Evolutionary conservation across 257 asterid genomes (phyloP).

Genomic region (Cinchona pubescens): DNA sequence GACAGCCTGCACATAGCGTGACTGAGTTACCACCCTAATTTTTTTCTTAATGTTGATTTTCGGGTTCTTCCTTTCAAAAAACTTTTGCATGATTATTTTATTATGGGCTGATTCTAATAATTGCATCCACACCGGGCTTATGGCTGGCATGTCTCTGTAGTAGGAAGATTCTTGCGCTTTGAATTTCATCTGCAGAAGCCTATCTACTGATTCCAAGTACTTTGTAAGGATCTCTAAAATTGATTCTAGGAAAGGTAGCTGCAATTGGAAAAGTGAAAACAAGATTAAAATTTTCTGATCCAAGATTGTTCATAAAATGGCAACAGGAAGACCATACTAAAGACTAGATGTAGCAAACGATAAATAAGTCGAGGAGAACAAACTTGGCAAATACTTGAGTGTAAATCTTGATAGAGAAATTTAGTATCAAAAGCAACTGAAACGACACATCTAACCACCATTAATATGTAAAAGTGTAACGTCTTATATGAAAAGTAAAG

Average conservation of each 20-base stretch:
- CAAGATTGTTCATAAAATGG: not conserved
- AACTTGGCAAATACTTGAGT: not conserved
- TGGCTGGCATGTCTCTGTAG: no score
- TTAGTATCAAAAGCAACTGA: not conserved
- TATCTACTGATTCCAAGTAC: constrained; percentile 83
- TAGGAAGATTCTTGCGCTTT: constrained; percentile 79
- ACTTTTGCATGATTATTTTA: constrained; percentile 92
- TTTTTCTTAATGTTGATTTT: constrained; percentile 82
- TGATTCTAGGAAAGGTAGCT: constrained; percentile 83
- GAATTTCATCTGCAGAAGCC: constrained; percentile 94
- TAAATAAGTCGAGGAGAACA: not conserved
- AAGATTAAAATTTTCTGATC: constrained; percentile 15
- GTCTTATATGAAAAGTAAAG: not conserved
- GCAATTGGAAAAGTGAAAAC: constrained; percentile 19
- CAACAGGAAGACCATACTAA: constrained; percentile 3
- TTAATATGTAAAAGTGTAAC: not conserved
- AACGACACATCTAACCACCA: not conserved
- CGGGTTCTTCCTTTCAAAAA: constrained; percentile 83
- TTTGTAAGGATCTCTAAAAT: constrained; percentile 85
- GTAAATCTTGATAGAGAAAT: not conserved
- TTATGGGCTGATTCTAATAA: constrained; percentile 95
- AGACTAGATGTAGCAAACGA: not conserved
- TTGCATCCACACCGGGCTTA: constrained; percentile 92
- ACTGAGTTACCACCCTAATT: constrained; percentile 78
- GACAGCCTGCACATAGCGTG: constrained; percentile 74